A percentile compares a stretch with the other conserved stretches of the same genome.
These are phyloP conservation scores for Hypoxylon rickii DNA, from an alignment of 495 filamentous ascomycete genomes.

Conservation along the genomic window DNA sequence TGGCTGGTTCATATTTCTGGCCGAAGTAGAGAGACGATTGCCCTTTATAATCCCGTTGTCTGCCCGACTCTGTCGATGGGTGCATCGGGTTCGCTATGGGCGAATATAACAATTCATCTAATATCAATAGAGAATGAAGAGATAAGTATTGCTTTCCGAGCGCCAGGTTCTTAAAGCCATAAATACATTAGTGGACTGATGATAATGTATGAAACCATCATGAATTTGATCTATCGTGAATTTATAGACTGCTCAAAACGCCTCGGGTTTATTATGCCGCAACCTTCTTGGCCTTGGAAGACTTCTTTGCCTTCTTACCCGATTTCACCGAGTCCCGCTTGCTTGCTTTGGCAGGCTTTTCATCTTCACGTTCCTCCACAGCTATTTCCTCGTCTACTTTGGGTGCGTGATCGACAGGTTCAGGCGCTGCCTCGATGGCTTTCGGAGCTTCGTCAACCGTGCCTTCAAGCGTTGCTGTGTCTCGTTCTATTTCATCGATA, in stretches of 20 bases:
- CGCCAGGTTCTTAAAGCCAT: too few species aligned
- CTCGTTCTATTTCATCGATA: constrained; percentile 49
- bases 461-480: constrained; percentile 32
- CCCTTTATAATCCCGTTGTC: constrained; percentile 42
- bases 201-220: not conserved
- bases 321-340: constrained; percentile 32
- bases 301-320: constrained; percentile 44
- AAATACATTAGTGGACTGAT: too few species aligned
- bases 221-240: not conserved
- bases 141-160: too few species aligned
- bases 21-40: constrained; percentile 38
- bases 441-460: constrained; percentile 45
- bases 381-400: constrained; percentile 19
- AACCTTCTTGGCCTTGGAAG: constrained; percentile 41
- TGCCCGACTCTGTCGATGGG: constrained; percentile 30
- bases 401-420: constrained; percentile 8
- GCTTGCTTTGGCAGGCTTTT: constrained; percentile 37
- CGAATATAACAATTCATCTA: constrained; percentile 28
- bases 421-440: constrained; percentile 37
- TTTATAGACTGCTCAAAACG: constrained; percentile 8
- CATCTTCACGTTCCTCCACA: too few species aligned
- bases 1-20: constrained; percentile 27
- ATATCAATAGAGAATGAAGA: not conserved
- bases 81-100: constrained; percentile 44
- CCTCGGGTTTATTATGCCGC: constrained; percentile 23